Evolutionary conservation across 192 early-diverging fungal species (phyloP).

Genomic region (Linnemannia schmuckeri): DNA sequence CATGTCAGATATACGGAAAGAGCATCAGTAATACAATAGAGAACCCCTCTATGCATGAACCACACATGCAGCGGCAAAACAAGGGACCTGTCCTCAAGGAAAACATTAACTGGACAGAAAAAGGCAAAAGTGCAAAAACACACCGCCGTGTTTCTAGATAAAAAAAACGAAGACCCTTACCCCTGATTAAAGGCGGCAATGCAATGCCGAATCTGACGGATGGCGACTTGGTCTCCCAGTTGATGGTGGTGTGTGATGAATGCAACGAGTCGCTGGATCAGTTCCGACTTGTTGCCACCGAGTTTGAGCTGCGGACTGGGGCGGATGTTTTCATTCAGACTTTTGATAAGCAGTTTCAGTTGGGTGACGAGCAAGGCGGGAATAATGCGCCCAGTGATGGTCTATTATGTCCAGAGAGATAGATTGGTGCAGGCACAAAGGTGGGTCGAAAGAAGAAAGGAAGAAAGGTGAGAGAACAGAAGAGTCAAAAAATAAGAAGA

Average conservation of each 20-base stretch:
- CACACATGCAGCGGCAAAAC: neutral
- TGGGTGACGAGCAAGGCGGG: constrained; percentile 48
- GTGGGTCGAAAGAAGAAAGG: neutral
- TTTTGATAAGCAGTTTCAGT: constrained; percentile 51
- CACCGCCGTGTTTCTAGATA: neutral
- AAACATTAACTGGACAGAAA: neutral
- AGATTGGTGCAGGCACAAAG: neutral
- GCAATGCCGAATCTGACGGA: constrained; percentile 55
- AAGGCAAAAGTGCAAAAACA: neutral
- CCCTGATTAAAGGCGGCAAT: constrained; percentile 42
- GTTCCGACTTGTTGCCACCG: constrained; percentile 53
- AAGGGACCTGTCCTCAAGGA: neutral
- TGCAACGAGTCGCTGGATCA: constrained; percentile 28
- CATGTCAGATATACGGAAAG: neutral
- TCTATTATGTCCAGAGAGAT: constrained; percentile 19
- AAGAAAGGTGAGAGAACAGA: neutral
- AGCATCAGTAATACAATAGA: neutral
- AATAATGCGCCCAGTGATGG: constrained; percentile 56
- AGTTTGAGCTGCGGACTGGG: constrained; percentile 53
- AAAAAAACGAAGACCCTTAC: constrained; percentile 20
- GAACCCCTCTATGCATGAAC: neutral
- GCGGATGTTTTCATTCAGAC: constrained; percentile 48
- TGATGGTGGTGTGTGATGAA: constrained; percentile 43
- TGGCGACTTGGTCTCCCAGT: constrained; percentile 43
- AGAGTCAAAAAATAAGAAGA: neutral